Evolutionary conservation across 2,329 filamentous ascomycete species (phyloP).

Genomic region (Zymoseptoria ardabiliae): DNA sequence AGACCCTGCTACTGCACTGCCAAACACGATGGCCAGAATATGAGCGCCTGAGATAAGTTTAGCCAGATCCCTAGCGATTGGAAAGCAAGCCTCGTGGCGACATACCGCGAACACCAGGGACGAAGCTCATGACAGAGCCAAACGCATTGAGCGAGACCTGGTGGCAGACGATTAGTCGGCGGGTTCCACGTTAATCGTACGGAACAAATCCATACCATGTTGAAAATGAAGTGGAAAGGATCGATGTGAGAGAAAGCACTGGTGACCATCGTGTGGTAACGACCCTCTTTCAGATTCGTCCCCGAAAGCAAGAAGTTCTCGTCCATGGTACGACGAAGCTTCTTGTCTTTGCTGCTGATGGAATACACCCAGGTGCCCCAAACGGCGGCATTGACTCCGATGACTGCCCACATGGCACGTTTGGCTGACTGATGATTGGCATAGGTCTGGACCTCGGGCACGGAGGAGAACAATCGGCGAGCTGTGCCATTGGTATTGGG

Average conservation of each 20-base stretch:
- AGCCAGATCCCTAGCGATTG: background rate
- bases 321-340: slow-evolving; percentile 11
- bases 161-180: slow-evolving; percentile 23
- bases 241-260: slow-evolving; percentile 34
- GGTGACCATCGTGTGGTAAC: slow-evolving; percentile 35
- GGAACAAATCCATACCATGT: slow-evolving; percentile 25
- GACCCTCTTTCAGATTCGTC: slow-evolving; percentile 22
- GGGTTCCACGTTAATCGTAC: background rate
- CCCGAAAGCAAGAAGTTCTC: slow-evolving; percentile 30
- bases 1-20: slow-evolving; percentile 21
- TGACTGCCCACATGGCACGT: slow-evolving; percentile 29
- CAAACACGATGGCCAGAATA: slow-evolving; percentile 19
- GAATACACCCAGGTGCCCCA: slow-evolving; percentile 34
- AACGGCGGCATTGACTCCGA: slow-evolving; percentile 36
- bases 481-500: background rate
- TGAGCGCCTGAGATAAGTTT: slow-evolving; percentile 3
- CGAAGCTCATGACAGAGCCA: slow-evolving; percentile 26
- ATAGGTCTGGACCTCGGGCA: background rate
- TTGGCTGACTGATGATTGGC: slow-evolving; percentile 1
- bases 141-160: slow-evolving; percentile 34
- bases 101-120: slow-evolving; percentile 24
- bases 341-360: slow-evolving; percentile 12
- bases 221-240: slow-evolving; percentile 33
- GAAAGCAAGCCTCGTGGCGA: background rate
- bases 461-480: background rate